A percentile compares a stretch with the other conserved stretches of the same genome.
phyloP scores from a whole-genome alignment of 2,329 filamentous ascomycete species.

The Aspergillus glaucus region DNA sequence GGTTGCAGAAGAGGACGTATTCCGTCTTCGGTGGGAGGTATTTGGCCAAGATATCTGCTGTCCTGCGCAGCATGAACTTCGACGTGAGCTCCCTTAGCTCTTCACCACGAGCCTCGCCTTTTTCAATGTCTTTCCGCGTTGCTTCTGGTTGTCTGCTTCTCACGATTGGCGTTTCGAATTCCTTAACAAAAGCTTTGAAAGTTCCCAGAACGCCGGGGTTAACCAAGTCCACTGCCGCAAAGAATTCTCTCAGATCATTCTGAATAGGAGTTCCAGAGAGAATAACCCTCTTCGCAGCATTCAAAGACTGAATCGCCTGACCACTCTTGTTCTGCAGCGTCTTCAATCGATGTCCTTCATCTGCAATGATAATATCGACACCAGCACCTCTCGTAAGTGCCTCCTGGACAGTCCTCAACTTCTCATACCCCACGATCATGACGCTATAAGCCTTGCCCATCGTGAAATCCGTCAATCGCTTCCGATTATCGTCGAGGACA shows the following conservation, averaged over 20 bases:
- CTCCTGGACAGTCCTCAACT: conserved; percentile 58
- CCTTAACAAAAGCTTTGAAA: conserved; percentile 56
- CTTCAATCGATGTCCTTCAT: conserved; percentile 63
- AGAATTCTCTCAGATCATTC: conserved; percentile 63
- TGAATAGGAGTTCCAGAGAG: conserved; percentile 63
- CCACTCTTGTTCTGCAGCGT: conserved; percentile 64
- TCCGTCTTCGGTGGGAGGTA: conserved; percentile 63
- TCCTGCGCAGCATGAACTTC: conserved; percentile 60
- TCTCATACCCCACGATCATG: conserved; percentile 70
- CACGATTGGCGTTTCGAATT: conserved; percentile 60
- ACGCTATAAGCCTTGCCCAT: conserved; percentile 61
- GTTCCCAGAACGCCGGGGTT: conserved; percentile 60
- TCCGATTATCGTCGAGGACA: conserved; percentile 55
- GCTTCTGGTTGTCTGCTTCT: conserved; percentile 59
- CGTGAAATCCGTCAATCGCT: conserved; percentile 61
- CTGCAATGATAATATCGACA: conserved; percentile 65
- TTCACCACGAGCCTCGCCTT: conserved; percentile 55
- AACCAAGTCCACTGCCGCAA: conserved; percentile 62
- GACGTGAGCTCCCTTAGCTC: conserved; percentile 57
- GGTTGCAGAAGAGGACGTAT: conserved; percentile 60
- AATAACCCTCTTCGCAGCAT: conserved; percentile 56
- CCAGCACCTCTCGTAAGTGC: conserved; percentile 57
- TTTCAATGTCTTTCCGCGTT: conserved; percentile 55
- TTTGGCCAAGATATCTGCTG: conserved; percentile 59
- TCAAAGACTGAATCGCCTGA: conserved; percentile 58